Base-by-base conservation (phyloP, 495 filamentous ascomycete genomes). In the Staphylotrichum longicolle region DNA sequence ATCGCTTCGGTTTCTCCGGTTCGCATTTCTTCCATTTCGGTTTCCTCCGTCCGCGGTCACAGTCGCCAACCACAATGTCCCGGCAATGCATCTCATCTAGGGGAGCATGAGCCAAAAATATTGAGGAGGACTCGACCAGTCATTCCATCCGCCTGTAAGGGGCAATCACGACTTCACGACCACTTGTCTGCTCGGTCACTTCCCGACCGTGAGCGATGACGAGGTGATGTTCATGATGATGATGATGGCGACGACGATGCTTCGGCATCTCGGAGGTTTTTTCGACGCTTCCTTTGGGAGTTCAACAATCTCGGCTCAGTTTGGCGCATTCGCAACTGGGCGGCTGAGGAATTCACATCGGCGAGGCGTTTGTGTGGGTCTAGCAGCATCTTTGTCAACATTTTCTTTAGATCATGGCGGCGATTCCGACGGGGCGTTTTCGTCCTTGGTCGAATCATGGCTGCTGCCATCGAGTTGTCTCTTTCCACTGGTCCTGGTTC, bases 161-260 rank as follows among this genome's bases (percentile, higher is more conserved):
- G 48, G 57, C 27, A 15, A 53, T 60, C n/a, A 52, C 57, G 40
- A 53, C 40, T 35, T 46, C 39, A 35, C 57, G 48, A 48, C 57
- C 15, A 3, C 0, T 33, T 52, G 56, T 58, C 56, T 50, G 46
- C 56, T 50, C 37, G 34, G 56, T 14, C 46, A 20, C 15, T 3
- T 46, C 1, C 40, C 4, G 15, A 33, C 46, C 44, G 8, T 10
- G 44, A 14, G 44, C 45, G n/a, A 41, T 20, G 46, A 35, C 30
- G 27, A 15, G 4, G 27, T n/a, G 20, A 27, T 27, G 20, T 27
- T 27, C 20, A 27, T 20, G 32, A 37, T 15, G 14, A 37, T 37
- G 32, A 52, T 12, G 37, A 15, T 39, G 56, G 7, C 4, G 32
- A 32, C 35, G 35, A 41, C 20, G 39, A 35, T 51, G 45, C 20